Evolutionary conservation across 331 rosid genomes (phyloP).

Genomic region (Quercus phellos): DNA sequence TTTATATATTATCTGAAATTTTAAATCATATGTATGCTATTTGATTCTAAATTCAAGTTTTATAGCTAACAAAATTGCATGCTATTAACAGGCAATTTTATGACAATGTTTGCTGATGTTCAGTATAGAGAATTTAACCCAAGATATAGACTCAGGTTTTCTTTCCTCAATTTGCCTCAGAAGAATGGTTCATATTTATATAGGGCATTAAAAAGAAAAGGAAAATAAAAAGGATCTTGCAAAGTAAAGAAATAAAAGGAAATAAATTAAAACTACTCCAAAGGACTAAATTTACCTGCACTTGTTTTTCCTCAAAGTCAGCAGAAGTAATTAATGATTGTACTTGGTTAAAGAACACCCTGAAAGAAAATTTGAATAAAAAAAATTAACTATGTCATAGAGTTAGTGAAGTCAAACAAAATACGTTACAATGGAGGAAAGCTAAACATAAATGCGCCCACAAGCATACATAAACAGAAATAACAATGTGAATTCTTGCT

Average conservation of each 20-base stretch:
- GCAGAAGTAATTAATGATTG: slow-evolving; percentile 45
- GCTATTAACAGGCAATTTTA: slow-evolving; percentile 18
- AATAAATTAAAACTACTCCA: neutral
- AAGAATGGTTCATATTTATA: slow-evolving; percentile 17
- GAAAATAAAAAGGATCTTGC: neutral
- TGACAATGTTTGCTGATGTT: slow-evolving; percentile 45
- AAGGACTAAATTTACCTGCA: slow-evolving; percentile 50
- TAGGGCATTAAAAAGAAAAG: neutral
- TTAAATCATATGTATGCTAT: neutral
- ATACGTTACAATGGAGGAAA: neutral
- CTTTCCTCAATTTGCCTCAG: slow-evolving; percentile 45
- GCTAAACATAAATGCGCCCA: neutral
- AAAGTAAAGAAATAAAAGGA: neutral
- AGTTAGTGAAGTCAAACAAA: neutral
- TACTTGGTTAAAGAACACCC: slow-evolving; percentile 68
- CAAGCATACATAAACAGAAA: neutral
- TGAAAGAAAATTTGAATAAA: slow-evolving; percentile 21
- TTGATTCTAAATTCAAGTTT: neutral
- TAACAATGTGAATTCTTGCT: neutral
- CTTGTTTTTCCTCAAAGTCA: slow-evolving; percentile 49
- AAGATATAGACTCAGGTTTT: slow-evolving; percentile 38
- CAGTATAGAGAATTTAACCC: slow-evolving; percentile 55
- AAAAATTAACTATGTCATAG: neutral
- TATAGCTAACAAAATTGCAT: neutral
- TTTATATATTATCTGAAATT: neutral